Evolutionary conservation across 441 rosid species (phyloP).

Genomic region (Dalechampia spathulata): DNA sequence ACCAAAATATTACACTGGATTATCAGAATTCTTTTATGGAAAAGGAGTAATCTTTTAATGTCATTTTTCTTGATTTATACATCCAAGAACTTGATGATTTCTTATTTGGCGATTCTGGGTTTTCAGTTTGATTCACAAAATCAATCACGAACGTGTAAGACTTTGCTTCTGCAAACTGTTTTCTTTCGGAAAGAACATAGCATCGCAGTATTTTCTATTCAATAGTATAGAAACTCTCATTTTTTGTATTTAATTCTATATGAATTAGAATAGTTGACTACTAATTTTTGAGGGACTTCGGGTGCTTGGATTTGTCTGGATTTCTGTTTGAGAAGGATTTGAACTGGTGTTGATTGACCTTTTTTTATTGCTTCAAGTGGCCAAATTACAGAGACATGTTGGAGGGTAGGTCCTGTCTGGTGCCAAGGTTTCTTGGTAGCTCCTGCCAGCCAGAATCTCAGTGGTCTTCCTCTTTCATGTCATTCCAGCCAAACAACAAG

Average conservation of each 20-base stretch:
- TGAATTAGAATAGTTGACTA: slow-evolving; percentile 10
- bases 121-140: neutral
- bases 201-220: neutral
- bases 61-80: slow-evolving; percentile 1
- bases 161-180: neutral
- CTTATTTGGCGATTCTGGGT: slow-evolving; percentile 5
- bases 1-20: too few relatives aligned
- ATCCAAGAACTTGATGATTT: neutral
- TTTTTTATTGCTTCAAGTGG: slow-evolving; percentile 19
- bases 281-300: slow-evolving; percentile 15
- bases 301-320: slow-evolving; percentile 14
- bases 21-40: too few relatives aligned
- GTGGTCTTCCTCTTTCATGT: slow-evolving; percentile 72
- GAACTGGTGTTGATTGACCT: slow-evolving; percentile 1
- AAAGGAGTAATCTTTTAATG: neutral
- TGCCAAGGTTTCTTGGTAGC: slow-evolving; percentile 58
- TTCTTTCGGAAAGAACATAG: neutral
- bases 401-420: slow-evolving; percentile 62
- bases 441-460: slow-evolving; percentile 57
- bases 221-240: neutral
- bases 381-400: slow-evolving; percentile 52
- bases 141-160: neutral
- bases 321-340: slow-evolving; percentile 9
- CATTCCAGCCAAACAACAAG: slow-evolving; percentile 31
- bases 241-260: slow-evolving; percentile 7